Percentiles rank a stretch among this genome's conserved stretches.
Conservation (phyloP, 2,329 filamentous ascomycete species). For the Epichloe uncinata region DNA sequence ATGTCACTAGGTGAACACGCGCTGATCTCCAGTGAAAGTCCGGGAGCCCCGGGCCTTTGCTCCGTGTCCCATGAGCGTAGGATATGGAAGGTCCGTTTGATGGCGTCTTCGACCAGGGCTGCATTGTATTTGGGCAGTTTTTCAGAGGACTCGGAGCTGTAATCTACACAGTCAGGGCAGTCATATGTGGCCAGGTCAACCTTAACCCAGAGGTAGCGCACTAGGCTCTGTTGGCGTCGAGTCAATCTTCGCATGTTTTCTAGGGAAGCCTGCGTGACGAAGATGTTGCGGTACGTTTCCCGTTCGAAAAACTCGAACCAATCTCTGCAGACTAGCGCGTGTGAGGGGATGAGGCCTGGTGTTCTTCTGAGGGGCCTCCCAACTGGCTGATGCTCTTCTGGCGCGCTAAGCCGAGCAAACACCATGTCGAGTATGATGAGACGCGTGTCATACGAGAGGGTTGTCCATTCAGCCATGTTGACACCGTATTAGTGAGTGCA, state of each 20-base stretch:
- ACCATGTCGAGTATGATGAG: neutral
- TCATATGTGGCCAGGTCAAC: neutral
- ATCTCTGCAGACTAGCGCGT: neutral
- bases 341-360: neutral
- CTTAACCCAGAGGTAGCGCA: neutral
- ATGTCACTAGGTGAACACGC: neutral
- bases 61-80: neutral
- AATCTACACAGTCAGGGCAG: neutral
- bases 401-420: neutral
- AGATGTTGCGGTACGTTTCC: neutral
- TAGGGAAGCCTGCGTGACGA: neutral
- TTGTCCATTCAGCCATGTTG: neutral
- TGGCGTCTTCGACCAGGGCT: neutral
- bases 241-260: neutral
- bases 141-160: neutral
- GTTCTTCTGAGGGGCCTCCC: neutral
- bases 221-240: neutral
- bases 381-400: neutral
- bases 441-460: neutral
- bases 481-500: neutral
- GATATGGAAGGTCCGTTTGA: neutral
- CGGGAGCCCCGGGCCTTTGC: neutral
- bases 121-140: neutral
- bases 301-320: neutral
- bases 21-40: slow-evolving; percentile 1